Evolutionary conservation across 75 land plant genomes (phyloP), one percentile per base, ranked within the genome.

Genomic region (Cunninghamia lanceolata): DNA sequence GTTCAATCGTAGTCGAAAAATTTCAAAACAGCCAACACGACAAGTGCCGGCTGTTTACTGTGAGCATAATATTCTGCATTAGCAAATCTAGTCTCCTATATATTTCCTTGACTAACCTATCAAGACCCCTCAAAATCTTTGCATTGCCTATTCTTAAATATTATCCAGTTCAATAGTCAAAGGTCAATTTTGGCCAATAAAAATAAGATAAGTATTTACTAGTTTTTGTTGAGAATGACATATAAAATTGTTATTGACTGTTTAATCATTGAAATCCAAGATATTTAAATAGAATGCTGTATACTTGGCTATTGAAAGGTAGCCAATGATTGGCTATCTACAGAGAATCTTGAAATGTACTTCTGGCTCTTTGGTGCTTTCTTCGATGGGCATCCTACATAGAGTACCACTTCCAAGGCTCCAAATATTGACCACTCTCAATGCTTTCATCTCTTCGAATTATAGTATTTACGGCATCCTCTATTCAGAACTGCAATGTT

Each of bases 401-500:
- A 86, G 17, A 92, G 87, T 30, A 92, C 93, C 83, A 90, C 93
- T 92, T 85, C 82, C 98, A 96, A 70, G 98, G 98, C 47, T 89
- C 90, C 85, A 96, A 76, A 83, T 91, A 88, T 35, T 87, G 88
- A 17, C 91, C 94, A 79, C 82, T 89, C 74, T 92, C 93, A 5
- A 86, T 42, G 78, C 84, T 88, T 59, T 95, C 96, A 59, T 94
- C 95, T 59, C 88, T 89, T 28, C 98, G 92, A 85, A 96, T 96
- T 30, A 96, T 93, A 0, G 92, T 93, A 87, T 96, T 90, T 81
- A 96, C 91, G 40, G 98, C 96, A 74, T 96, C 98, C 68, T 94
- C 91, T 2, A 86, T 76, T n/a, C 96, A 80, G 34, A 89, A 87
- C 90, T 91, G 79, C 14, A 96, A 92, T 0, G 95, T 96, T 32